phyloP scores from a whole-genome alignment of 768 basidiomycete genomes.

The Suillus clintonianus region DNA sequence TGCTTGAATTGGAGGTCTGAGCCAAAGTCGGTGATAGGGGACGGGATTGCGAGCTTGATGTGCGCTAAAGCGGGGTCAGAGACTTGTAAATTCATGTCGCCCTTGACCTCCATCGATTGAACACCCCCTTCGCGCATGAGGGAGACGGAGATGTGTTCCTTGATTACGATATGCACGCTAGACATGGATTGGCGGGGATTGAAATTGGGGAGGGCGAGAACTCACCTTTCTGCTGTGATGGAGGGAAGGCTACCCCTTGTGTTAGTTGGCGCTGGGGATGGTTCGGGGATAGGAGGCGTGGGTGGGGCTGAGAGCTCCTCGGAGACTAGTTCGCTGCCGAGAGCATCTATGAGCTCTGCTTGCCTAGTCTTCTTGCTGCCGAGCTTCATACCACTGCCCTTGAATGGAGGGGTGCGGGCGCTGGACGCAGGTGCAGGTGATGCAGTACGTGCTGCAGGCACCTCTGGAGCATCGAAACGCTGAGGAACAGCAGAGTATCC shows the following conservation, averaged over 20 bases:
- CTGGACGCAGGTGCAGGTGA: slow-evolving; percentile 45
- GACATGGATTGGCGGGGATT: not conserved
- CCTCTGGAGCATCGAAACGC: slow-evolving; percentile 70
- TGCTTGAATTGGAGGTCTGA: slow-evolving; percentile 92
- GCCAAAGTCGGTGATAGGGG: slow-evolving; percentile 58
- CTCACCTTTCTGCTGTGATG: slow-evolving; percentile 76
- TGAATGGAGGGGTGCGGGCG: slow-evolving; percentile 80
- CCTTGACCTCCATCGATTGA: slow-evolving; percentile 87
- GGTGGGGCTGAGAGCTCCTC: slow-evolving; percentile 52
- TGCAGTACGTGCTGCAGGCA: slow-evolving; percentile 45
- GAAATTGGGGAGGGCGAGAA: not conserved
- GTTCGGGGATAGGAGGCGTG: slow-evolving; percentile 50
- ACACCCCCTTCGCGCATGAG: slow-evolving; percentile 91
- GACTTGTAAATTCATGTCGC: slow-evolving; percentile 91
- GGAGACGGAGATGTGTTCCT: slow-evolving; percentile 79
- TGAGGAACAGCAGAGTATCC: slow-evolving; percentile 71
- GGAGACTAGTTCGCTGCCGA: slow-evolving; percentile 74
- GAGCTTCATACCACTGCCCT: slow-evolving; percentile 94
- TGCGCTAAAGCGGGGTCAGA: slow-evolving; percentile 73
- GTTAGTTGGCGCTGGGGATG: slow-evolving; percentile 45
- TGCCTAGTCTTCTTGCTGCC: slow-evolving; percentile 91
- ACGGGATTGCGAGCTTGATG: slow-evolving; percentile 65
- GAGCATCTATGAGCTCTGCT: slow-evolving; percentile 82
- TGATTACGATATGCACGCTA: slow-evolving; percentile 85
- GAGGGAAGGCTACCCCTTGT: slow-evolving; percentile 69